A percentile compares a stretch with the other conserved stretches of the same genome.
Conservation (phyloP, 768 basidiomycete species). For the Tephrocybe sp. region DNA sequence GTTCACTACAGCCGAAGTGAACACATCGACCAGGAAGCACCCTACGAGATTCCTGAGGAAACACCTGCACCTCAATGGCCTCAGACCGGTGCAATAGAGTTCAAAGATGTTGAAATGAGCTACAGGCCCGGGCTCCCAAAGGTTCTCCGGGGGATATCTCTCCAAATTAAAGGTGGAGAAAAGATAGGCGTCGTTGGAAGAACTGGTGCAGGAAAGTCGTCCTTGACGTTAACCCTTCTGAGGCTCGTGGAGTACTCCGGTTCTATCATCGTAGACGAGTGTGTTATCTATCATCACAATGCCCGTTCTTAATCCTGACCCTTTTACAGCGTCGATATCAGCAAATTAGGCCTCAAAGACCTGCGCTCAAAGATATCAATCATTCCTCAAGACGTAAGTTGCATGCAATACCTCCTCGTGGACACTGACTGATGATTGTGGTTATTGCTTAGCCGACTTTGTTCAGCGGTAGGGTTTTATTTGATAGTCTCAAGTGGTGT, state of each 20-base stretch:
- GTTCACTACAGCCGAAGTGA: constrained; percentile 53
- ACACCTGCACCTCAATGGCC: constrained; percentile 70
- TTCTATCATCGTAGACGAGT: constrained; percentile 65
- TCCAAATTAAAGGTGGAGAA: constrained; percentile 64
- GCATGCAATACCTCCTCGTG: background rate
- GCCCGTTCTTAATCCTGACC: constrained; percentile 15
- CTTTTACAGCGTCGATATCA: constrained; percentile 55
- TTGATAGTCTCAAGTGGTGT: constrained; percentile 22
- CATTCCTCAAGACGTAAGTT: constrained; percentile 65
- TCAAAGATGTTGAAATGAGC: constrained; percentile 57
- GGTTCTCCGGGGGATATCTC: constrained; percentile 63
- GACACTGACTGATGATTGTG: constrained; percentile 3
- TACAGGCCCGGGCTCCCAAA: constrained; percentile 74
- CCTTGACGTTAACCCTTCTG: constrained; percentile 65
- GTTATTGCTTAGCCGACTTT: constrained; percentile 43
- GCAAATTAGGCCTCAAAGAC: constrained; percentile 64
- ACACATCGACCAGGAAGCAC: constrained; percentile 61
- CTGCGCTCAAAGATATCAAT: constrained; percentile 60
- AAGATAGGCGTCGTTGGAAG: constrained; percentile 78
- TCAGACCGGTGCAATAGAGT: constrained; percentile 53
- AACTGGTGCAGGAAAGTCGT: constrained; percentile 61
- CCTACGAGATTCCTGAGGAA: constrained; percentile 55
- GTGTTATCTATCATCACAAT: constrained; percentile 11
- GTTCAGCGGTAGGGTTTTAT: constrained; percentile 48
- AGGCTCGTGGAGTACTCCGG: constrained; percentile 72